Base-by-base conservation (phyloP, 2,329 filamentous ascomycete genomes). In the Cordyceps tenuipes region DNA sequence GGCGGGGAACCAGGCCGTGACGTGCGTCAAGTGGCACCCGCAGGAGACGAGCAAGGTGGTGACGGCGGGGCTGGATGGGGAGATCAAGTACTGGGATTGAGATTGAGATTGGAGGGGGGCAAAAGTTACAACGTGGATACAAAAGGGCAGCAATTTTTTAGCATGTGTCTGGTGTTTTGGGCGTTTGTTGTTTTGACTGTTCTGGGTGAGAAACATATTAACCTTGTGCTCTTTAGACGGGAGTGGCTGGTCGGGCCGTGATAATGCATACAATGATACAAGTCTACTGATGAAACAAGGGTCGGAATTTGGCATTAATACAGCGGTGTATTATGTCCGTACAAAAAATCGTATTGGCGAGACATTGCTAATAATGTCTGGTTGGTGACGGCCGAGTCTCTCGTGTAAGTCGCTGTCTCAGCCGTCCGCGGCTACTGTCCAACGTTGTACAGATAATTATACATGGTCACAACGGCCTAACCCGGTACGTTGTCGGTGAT, bases 21-120 rank as follows among this genome's bases (percentile, higher is more conserved):
- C 91, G n/a, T 90, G 88, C 65, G 84, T 94, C 61, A 89, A 89
- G 71, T 99, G 94, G 93, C 92, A 97, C 74, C 91, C 93, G n/a
- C 89, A 97, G 75, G 94, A 99, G 79, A 94, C 88, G 19, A 94
- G 89, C 70, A 97, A 97, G 80, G 86, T 97, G 41, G 89, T 88
- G 2, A 95, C 92, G 34, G 95, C 91, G 13, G 94, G 94, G 21
- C 75, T 95, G 74, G 91, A 96, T 68, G 93, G 94, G 5, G 80
- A 88, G 50, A 90, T 99, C 63, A 90, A 89, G 72, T 93, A 93
- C 72, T 97, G 92, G 91, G 94, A 97, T 80, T 97, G 81, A 72
- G 6, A 55, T 29, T 3, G 26, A 29, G 26, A 6, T n/a, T n/a
- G n/a, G n/a, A n/a, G n/a, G n/a, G n/a, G n/a, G n/a, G 29, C 29